These are phyloP conservation scores for Sedum album DNA, from an alignment of 164 flowering plant species.

Conservation along the genomic window DNA sequence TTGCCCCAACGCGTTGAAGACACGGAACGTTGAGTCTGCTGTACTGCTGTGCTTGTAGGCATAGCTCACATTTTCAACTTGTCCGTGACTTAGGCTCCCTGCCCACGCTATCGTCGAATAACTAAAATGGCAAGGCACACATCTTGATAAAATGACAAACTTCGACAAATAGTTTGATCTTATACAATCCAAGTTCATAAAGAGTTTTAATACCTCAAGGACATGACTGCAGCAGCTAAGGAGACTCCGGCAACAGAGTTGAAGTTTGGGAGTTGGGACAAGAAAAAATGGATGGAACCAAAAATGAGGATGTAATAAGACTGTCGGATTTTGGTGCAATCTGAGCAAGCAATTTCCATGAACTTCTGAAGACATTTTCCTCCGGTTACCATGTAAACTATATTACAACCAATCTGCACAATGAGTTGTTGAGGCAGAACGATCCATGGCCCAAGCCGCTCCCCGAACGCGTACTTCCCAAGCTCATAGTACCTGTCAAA, in stretches of 20 bases:
- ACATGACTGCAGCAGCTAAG: slow-evolving; percentile 82
- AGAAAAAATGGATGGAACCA: slow-evolving; percentile 65
- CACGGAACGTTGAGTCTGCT: slow-evolving; percentile 57
- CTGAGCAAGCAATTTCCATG: slow-evolving; percentile 57
- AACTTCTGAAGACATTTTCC: slow-evolving; percentile 79
- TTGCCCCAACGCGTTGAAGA: slow-evolving; percentile 77
- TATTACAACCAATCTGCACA: slow-evolving; percentile 75
- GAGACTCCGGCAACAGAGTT: slow-evolving; percentile 81
- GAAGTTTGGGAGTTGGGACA: slow-evolving; percentile 83
- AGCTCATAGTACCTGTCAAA: slow-evolving; percentile 75
- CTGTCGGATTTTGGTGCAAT: slow-evolving; percentile 47
- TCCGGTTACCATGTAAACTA: slow-evolving; percentile 92
- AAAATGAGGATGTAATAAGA: slow-evolving; percentile 85
- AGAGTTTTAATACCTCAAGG: slow-evolving; percentile 42
- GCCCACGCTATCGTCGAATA: slow-evolving; percentile 92
- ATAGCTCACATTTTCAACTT: slow-evolving; percentile 48
- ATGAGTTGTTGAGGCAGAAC: slow-evolving; percentile 87
- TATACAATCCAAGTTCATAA: neutral
- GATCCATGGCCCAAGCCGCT: slow-evolving; percentile 70
- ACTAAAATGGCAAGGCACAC: slow-evolving; percentile 25
- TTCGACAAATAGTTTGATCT: neutral
- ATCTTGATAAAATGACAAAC: neutral
- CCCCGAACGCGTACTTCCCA: slow-evolving; percentile 69
- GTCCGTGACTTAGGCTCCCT: slow-evolving; percentile 49
- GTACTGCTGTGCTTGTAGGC: slow-evolving; percentile 50